Base-by-base conservation (phyloP, 495 filamentous ascomycete genomes). In the Hyaloscypha finlandica region DNA sequence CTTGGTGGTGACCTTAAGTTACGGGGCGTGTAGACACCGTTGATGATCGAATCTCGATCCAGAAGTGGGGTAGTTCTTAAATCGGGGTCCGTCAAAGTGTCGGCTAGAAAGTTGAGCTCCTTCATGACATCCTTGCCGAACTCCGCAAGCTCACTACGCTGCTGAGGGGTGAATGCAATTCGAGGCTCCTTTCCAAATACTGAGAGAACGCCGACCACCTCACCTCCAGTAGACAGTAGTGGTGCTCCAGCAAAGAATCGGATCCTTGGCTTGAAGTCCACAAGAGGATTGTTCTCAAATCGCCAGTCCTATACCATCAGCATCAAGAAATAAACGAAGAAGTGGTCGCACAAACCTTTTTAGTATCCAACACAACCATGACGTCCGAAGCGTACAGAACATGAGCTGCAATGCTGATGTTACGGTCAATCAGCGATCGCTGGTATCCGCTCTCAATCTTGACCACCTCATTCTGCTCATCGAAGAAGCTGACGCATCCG, bases 181-280 rank as follows among this genome's bases (percentile, higher is more conserved):
- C 76, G 67, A 16, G 76, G 76, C 19, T 72, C 51, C 19, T 67
- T 72, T 59, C 71, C 71, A 60, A 79, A 75, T 19, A 81, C 69
- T 19, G 76, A 70, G 59, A 81, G 77, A 1, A 78, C 75, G 2
- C 78, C 79, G 42, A 81, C 71, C 4, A 68, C 72, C 22, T 74
- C 57, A 35, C 75, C 77, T 57, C 74, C 71, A 39, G 67, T 62
- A 31, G 72, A 73, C 19, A 79, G 65, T 31, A 81, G 68, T 6
- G 79, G 79, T n/a, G 79, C 79, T 3, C 73, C 79, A 22, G 78
- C 79, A 57, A 77, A 80, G 63, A 81, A 81, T 8, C 76, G 71
- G 42, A 81, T 73, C 14, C 74, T 39, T 6, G 79, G 77, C 9
- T 55, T 61, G 16, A 65, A 66, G 33, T 20, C 65, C 2, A 78